Percentiles rank a stretch among this genome's conserved stretches.
These are phyloP conservation scores for Sambucus nigra DNA, from an alignment of 129 eudicot species.

Conservation along the genomic window DNA sequence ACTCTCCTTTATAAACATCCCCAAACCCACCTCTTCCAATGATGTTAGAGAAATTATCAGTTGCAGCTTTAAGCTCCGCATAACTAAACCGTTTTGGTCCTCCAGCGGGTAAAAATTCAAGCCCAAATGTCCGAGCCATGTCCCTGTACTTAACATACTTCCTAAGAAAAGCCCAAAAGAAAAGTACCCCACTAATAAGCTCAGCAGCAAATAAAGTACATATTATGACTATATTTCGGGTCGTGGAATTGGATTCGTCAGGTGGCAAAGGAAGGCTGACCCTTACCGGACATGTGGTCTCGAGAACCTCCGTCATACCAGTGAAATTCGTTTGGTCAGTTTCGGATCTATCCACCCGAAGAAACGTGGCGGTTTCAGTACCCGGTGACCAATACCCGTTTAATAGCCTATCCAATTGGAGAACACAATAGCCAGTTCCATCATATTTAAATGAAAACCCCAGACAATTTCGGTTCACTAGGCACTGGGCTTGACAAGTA, in stretches of 20 bases:
- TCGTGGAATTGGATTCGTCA: conserved; percentile 43
- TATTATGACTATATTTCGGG: conserved; percentile 66
- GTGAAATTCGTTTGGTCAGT: conserved; percentile 32
- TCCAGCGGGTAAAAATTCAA: conserved; percentile 65
- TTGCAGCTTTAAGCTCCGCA: conserved; percentile 63
- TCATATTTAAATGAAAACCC: conserved; percentile 65
- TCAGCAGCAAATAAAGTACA: conserved; percentile 65
- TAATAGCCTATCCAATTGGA: conserved; percentile 28
- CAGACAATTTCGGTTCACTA: conserved; percentile 28
- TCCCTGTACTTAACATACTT: conserved; percentile 83
- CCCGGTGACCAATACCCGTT: conserved; percentile 78
- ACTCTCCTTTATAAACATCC: conserved; percentile 68
- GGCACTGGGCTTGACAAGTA: conserved; percentile 37
- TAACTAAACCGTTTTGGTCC: conserved; percentile 82
- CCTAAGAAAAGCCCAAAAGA: conserved; percentile 80
- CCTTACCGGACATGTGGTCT: conserved; percentile 59
- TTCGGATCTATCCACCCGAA: conserved; percentile 53
- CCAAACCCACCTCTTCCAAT: conserved; percentile 89
- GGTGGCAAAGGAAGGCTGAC: conserved; percentile 71
- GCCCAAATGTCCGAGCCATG: conserved; percentile 87
- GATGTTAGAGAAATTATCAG: conserved; percentile 50
- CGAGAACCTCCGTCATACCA: conserved; percentile 52
- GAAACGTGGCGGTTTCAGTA: conserved; percentile 38
- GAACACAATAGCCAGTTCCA: conserved; percentile 46
- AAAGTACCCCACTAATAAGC: conserved; percentile 67